Evolutionary conservation across 75 land plant genomes (phyloP).

Genomic region (Pinus albicaulis): DNA sequence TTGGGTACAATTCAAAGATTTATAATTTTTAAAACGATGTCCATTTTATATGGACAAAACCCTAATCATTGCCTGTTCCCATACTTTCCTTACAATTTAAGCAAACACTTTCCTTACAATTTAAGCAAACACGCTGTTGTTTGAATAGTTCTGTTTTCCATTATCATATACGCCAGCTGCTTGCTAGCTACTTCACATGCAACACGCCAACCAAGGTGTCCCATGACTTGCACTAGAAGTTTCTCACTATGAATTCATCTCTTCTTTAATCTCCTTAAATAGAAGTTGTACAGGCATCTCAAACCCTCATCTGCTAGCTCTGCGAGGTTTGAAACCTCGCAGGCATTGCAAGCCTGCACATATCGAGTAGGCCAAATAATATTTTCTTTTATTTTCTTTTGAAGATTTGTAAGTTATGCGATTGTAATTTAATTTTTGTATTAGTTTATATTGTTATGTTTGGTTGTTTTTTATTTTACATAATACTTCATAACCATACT

Average conservation of each 20-base stretch:
- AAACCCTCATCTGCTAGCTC: conserved; percentile 1
- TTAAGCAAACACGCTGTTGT: too few species aligned
- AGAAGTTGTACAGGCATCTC: background rate
- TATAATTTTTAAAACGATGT: too few species aligned
- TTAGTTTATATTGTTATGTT: too few species aligned
- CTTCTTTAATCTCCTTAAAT: too few species aligned
- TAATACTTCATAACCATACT: too few species aligned
- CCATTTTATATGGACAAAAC: too few species aligned
- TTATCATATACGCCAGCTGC: background rate
- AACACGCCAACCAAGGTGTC: background rate
- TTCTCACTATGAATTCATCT: background rate
- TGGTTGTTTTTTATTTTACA: too few species aligned
- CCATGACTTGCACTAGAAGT: background rate
- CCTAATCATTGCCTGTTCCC: too few species aligned
- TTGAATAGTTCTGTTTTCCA: background rate
- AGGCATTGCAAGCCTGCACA: background rate
- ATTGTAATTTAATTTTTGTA: too few species aligned
- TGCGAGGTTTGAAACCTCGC: conserved; percentile 12
- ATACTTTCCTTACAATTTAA: too few species aligned
- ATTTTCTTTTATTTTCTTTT: background rate
- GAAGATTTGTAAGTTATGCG: background rate
- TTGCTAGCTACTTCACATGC: background rate
- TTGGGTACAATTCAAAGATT: too few species aligned
- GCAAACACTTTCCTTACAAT: too few species aligned
- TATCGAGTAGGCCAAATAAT: background rate